These are phyloP conservation scores for Aquilaria sinensis DNA, from an alignment of 345 rosid genomes.

Conservation along the genomic window DNA sequence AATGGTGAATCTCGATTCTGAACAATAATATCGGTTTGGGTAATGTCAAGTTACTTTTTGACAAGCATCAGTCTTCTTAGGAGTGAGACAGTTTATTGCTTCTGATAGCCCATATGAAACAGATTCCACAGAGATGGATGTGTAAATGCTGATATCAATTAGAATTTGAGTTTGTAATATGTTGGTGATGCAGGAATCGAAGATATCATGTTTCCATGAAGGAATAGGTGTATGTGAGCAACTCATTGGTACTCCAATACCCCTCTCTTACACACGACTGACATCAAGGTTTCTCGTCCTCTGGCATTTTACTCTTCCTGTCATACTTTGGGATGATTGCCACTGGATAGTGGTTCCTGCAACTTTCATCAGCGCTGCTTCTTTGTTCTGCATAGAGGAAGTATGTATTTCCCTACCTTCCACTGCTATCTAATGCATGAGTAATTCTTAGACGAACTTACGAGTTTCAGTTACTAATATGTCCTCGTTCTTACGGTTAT, in stretches of 20 bases:
- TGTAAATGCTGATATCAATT: too few species aligned
- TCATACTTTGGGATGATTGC: constrained; percentile 98
- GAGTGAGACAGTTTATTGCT: neutral
- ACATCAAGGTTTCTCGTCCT: constrained; percentile 94
- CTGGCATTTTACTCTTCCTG: constrained; percentile 90
- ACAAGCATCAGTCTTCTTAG: neutral
- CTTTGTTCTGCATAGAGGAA: constrained; percentile 98
- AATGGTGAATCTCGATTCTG: constrained; percentile 2
- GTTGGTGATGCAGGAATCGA: constrained; percentile 53
- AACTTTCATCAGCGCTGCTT: constrained; percentile 91
- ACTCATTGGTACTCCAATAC: constrained; percentile 79
- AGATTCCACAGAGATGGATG: neutral
- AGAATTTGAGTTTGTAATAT: neutral
- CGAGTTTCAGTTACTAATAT: too few species aligned
- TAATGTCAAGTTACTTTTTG: neutral
- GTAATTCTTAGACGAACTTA: too few species aligned
- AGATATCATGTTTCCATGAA: constrained; percentile 69
- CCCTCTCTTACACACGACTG: constrained; percentile 88
- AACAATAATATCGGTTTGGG: neutral
- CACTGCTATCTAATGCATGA: neutral
- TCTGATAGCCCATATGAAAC: neutral
- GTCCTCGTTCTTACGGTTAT: too few species aligned
- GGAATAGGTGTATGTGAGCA: constrained; percentile 89
- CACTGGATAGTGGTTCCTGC: constrained; percentile 98
- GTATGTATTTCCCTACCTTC: constrained; percentile 24